Conservation (phyloP, 2,329 filamentous ascomycete genomes). For the Lomentospora prolificans region DNA sequence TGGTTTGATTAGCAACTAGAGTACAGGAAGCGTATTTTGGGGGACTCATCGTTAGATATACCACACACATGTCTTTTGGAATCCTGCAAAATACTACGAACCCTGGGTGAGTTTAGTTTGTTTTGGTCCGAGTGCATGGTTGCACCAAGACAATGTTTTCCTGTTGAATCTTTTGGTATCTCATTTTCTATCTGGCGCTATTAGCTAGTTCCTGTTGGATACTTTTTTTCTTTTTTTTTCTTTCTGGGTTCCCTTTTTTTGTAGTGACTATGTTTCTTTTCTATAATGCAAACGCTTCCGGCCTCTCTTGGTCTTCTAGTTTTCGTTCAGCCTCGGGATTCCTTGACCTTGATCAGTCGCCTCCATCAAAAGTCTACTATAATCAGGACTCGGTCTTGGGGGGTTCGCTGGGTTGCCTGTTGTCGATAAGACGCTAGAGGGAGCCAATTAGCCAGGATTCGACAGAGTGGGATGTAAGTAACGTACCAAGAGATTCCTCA, state of each 20-base stretch:
- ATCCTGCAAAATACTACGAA: too few relatives aligned
- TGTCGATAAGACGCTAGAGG: slow-evolving; percentile 40
- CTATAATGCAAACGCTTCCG: background rate
- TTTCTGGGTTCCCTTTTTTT: background rate
- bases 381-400: slow-evolving; percentile 1
- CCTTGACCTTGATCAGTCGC: background rate
- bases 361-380: background rate
- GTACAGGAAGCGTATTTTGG: too few relatives aligned
- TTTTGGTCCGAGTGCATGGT: too few relatives aligned
- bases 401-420: slow-evolving; percentile 26
- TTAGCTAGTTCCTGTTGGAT: too few relatives aligned
- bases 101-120: too few relatives aligned
- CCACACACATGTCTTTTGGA: too few relatives aligned
- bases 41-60: too few relatives aligned
- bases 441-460: slow-evolving; percentile 15
- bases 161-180: too few relatives aligned
- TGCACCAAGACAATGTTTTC: too few relatives aligned
- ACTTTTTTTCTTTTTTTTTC: background rate
- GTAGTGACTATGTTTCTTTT: background rate
- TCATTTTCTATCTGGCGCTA: too few relatives aligned
- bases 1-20: too few relatives aligned
- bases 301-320: background rate
- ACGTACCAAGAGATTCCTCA: slow-evolving; percentile 73
- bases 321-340: background rate
- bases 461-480: background rate